Conservation (phyloP, 139 green algal species). For the Marvania coccoides region DNA sequence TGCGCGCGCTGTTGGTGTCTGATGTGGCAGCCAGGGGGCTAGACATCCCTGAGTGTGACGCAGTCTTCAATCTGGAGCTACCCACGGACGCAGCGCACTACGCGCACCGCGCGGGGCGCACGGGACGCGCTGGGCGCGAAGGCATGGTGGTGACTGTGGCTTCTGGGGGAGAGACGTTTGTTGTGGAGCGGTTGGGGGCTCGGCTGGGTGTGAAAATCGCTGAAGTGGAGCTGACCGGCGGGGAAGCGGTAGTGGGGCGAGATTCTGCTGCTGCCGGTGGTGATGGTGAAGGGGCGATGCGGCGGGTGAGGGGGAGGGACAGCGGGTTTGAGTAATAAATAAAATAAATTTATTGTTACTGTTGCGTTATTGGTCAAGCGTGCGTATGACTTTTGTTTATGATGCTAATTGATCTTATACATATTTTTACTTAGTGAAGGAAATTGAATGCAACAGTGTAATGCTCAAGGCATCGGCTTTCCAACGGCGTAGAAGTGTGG, state of each 20-base stretch:
- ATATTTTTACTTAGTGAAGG: too few relatives aligned
- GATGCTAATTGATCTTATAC: too few relatives aligned
- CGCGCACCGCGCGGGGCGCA: constrained; percentile 78
- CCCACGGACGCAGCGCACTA: constrained; percentile 77
- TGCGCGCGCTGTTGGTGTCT: constrained; percentile 73
- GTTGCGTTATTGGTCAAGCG: too few relatives aligned
- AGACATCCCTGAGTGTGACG: constrained; percentile 81
- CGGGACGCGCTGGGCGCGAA: constrained; percentile 48
- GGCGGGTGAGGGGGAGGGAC: too few relatives aligned
- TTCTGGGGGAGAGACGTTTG: constrained; percentile 51
- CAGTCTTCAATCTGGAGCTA: constrained; percentile 88
- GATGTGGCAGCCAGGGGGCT: constrained; percentile 89
- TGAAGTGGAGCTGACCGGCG: constrained; percentile 20
- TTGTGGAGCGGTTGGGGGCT: constrained; percentile 63
- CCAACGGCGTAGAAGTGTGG: too few relatives aligned
- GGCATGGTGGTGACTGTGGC: constrained; percentile 68
- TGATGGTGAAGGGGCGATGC: background rate
- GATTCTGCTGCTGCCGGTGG: background rate
- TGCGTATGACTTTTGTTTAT: too few relatives aligned
- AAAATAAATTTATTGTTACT: too few relatives aligned
- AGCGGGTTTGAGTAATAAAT: too few relatives aligned
- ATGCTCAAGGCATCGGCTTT: too few relatives aligned
- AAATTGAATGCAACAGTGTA: too few relatives aligned
- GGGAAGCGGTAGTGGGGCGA: background rate
- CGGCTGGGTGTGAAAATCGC: constrained; percentile 48